Evolutionary conservation across 2,329 filamentous ascomycete genomes (phyloP), one percentile per base, ranked within the genome.

Genomic region (Pseudogymnoascus sp.): DNA sequence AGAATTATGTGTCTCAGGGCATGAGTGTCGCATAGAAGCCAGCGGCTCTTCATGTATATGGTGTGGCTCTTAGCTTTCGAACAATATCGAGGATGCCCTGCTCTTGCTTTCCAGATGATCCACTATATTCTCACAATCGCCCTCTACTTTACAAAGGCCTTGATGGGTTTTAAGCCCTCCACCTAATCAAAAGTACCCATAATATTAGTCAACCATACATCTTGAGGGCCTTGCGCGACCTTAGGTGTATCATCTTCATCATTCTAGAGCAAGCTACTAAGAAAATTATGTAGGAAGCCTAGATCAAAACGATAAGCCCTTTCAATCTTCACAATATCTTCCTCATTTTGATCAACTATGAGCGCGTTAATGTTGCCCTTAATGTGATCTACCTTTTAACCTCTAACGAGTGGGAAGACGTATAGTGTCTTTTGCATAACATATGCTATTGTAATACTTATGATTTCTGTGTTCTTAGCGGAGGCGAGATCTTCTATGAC

Each of bases 401-500:
- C 81, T 1, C 84, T 84, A 2, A 85, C 75, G 42, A 87, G 79
- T 0, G 84, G 84, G 67, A 84, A 84, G 2, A 85, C 78, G 68
- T 84, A 78, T 1, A 82, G 79, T 1, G 79, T 74, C 71, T 85
- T 84, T n/a, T 78, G 75, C 74, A 82, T 77, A 4, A 84, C 78
- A 66, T 85, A 86, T 1, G 83, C 83, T 14, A 86, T 71, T 5
- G 84, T 82, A 16, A 84, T 71, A 6, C 77, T 78, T 2, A 81
- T 83, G 36, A 84, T 63, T 11, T 79, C 76, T 2, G 79, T 75
- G 1, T 80, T 80, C 68, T 85, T 82, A 64, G 79, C 76, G 6
- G 78, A 77, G 0, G 83, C 84, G 1, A 89, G 79, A 67, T 83
- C 78, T 21, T 81, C 84, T 0, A 90, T 78, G 0, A 82, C 83